Percentiles rank a stretch among this genome's conserved stretches.
These are phyloP conservation scores for Colletotrichum neosansevieriae DNA, from an alignment of 2,329 filamentous ascomycete genomes.

Conservation along the genomic window DNA sequence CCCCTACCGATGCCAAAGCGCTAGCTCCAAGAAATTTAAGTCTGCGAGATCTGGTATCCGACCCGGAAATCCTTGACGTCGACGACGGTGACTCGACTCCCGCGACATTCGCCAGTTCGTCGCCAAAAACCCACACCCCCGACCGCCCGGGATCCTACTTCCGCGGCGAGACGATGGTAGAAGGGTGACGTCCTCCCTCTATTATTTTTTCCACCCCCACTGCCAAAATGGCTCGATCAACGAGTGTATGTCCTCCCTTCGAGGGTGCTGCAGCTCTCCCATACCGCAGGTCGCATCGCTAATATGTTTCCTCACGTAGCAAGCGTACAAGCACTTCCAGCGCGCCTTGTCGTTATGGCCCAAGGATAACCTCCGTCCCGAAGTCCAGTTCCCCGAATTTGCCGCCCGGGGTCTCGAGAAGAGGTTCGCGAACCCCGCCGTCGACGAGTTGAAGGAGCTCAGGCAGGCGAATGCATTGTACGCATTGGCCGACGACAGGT, in stretches of 20 bases:
- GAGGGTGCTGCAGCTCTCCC: not conserved
- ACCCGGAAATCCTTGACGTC: slow-evolving; percentile 39
- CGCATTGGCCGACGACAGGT: slow-evolving; percentile 70
- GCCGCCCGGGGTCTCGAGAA: slow-evolving; percentile 60
- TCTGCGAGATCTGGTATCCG: slow-evolving; percentile 21
- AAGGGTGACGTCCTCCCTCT: not conserved
- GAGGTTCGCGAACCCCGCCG: slow-evolving; percentile 41
- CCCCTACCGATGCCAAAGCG: too few relatives aligned
- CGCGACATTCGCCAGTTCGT: slow-evolving; percentile 34
- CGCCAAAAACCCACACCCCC: slow-evolving; percentile 49
- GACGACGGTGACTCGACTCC: slow-evolving; percentile 23
- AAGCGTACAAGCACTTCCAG: slow-evolving; percentile 60
- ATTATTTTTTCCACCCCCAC: not conserved
- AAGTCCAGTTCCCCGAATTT: slow-evolving; percentile 71
- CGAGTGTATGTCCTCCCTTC: slow-evolving; percentile 40
- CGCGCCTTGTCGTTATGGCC: slow-evolving; percentile 71
- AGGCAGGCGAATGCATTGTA: slow-evolving; percentile 71
- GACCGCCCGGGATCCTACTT: slow-evolving; percentile 37
- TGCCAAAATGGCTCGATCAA: slow-evolving; percentile 42
- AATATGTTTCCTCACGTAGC: slow-evolving; percentile 47
- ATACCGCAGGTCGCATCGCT: slow-evolving; percentile 11
- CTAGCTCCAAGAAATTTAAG: slow-evolving; percentile 18
- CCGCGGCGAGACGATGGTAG: slow-evolving; percentile 28
- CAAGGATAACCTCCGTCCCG: slow-evolving; percentile 71
- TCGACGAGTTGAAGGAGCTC: slow-evolving; percentile 62